phyloP scores from a whole-genome alignment of 495 filamentous ascomycete genomes.

The Darksidea phi region DNA sequence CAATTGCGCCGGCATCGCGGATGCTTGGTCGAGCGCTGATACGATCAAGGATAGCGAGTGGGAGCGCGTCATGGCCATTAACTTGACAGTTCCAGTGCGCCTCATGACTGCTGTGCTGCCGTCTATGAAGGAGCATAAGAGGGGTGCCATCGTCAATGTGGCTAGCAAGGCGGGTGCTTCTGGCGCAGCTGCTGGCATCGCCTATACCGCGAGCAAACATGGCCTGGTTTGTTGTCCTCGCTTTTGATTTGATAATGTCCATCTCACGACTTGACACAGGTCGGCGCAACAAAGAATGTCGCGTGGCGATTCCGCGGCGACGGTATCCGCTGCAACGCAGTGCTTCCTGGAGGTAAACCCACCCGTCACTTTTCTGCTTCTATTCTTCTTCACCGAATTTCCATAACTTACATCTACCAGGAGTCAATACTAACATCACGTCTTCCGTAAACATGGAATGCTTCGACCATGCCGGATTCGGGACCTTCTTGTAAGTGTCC shows the following conservation, averaged over 20 bases:
- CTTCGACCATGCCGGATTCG: not conserved
- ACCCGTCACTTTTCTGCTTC: not conserved
- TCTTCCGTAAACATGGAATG: not conserved
- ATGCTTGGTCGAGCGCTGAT: conserved; percentile 43
- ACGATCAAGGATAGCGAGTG: conserved; percentile 35
- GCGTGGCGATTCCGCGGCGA: conserved; percentile 48
- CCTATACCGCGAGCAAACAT: conserved; percentile 47
- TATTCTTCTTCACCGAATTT: too few species aligned
- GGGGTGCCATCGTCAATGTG: conserved; percentile 48
- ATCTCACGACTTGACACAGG: conserved; percentile 22
- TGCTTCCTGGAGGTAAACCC: conserved; percentile 38
- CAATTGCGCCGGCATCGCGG: conserved; percentile 48
- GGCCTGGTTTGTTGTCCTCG: conserved; percentile 30
- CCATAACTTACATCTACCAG: not conserved
- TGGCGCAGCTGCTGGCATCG: conserved; percentile 45
- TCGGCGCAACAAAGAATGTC: conserved; percentile 49
- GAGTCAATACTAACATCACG: not conserved
- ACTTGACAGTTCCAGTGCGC: conserved; percentile 44
- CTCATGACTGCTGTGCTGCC: conserved; percentile 46
- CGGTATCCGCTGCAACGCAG: conserved; percentile 42
- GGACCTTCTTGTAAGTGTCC: conserved; percentile 1
- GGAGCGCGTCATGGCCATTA: conserved; percentile 32
- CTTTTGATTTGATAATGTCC: not conserved
- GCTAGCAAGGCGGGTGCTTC: conserved; percentile 43
- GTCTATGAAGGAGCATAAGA: conserved; percentile 39